Percentiles rank a stretch among this genome's conserved stretches.
Evolutionary conservation across 345 rosid species (phyloP).

Genomic region (Brassica cretica): DNA sequence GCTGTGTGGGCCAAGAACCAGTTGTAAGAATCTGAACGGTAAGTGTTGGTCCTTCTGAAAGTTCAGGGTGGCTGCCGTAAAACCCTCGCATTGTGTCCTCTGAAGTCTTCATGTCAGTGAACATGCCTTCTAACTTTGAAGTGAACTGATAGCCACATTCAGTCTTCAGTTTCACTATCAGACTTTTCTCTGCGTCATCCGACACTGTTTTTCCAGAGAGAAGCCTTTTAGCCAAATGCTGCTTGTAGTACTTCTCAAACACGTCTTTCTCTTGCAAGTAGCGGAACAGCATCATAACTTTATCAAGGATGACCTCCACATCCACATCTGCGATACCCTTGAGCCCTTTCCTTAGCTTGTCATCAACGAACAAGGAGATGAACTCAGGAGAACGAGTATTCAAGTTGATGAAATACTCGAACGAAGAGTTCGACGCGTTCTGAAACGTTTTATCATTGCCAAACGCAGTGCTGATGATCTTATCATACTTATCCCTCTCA

Average conservation of each 20-base stretch:
- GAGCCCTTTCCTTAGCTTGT: conserved; percentile 88
- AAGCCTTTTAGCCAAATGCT: conserved; percentile 95
- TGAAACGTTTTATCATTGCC: conserved; percentile 91
- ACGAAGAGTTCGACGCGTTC: conserved; percentile 90
- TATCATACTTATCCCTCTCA: conserved; percentile 85
- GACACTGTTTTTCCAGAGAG: conserved; percentile 89
- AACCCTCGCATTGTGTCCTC: conserved; percentile 93
- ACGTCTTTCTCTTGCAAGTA: conserved; percentile 98
- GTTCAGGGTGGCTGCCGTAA: conserved; percentile 69
- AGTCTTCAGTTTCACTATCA: conserved; percentile 93
- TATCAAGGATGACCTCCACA: conserved; percentile 89
- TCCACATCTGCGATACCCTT: conserved; percentile 91
- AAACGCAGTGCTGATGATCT: conserved; percentile 66
- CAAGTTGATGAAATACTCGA: conserved; percentile 88
- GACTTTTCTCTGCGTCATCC: conserved; percentile 95
- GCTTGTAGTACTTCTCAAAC: conserved; percentile 95
- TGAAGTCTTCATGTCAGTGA: conserved; percentile 98
- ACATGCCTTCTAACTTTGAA: conserved; percentile 97
- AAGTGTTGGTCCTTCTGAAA: conserved; percentile 81
- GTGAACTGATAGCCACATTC: conserved; percentile 99
- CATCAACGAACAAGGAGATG: conserved; percentile 92
- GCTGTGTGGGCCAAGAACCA: conserved; percentile 97
- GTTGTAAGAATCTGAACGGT: conserved; percentile 94
- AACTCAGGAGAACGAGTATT: conserved; percentile 95
- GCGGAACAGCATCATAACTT: conserved; percentile 99